Percentiles rank a stretch among this genome's conserved stretches.
Conservation (phyloP, 148 eudicot genomes). For the Nepenthes gracilis region DNA sequence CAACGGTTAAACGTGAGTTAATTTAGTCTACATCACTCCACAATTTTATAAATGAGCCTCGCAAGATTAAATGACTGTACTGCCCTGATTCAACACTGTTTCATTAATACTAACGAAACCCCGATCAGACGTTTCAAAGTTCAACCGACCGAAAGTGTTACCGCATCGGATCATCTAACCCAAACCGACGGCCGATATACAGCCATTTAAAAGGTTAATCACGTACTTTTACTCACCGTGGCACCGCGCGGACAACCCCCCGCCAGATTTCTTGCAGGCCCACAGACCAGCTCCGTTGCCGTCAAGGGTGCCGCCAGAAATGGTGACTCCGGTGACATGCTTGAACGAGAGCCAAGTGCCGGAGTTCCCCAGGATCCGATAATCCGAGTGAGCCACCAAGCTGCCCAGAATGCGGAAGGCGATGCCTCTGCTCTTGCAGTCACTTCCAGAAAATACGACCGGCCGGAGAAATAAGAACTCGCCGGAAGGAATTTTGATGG, state of each 20-base stretch:
- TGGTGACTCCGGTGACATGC: conserved; percentile 20
- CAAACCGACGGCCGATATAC: neutral
- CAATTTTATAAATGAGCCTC: neutral
- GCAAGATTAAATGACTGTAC: neutral
- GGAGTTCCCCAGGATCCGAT: conserved; percentile 2
- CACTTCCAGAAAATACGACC: conserved; percentile 21
- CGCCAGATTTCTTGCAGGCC: conserved; percentile 25
- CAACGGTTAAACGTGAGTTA: too few species aligned
- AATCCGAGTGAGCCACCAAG: conserved; percentile 29
- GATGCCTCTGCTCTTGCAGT: conserved; percentile 18
- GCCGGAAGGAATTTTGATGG: conserved; percentile 33
- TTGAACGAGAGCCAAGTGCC: conserved; percentile 14
- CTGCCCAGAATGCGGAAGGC: conserved; percentile 24
- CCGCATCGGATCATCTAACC: too few species aligned
- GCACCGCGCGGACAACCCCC: conserved; percentile 28
- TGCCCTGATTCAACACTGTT: neutral
- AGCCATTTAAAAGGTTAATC: neutral
- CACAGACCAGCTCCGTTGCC: conserved; percentile 34
- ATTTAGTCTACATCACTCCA: too few species aligned
- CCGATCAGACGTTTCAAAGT: too few species aligned
- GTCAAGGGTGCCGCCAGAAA: conserved; percentile 36
- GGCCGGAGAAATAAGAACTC: conserved; percentile 18
- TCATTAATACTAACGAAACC: too few species aligned
- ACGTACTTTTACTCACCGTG: conserved; percentile 17
- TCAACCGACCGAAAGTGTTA: too few species aligned